Conservation (phyloP, 2,329 filamentous ascomycete species). For the Trichoderma brevicompactum region DNA sequence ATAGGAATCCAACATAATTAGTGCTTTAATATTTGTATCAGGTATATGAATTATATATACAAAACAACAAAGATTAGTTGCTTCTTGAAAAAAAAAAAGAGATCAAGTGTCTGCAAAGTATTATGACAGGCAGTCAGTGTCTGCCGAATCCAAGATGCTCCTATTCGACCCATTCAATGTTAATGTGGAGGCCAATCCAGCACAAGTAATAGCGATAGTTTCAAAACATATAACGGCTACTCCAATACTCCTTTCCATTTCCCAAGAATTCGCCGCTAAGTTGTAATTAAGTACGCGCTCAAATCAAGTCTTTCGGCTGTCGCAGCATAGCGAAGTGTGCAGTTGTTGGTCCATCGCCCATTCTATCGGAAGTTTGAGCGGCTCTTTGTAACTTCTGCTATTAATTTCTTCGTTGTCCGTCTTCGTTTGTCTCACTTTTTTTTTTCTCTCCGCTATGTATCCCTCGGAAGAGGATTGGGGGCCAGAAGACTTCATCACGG, state of each 20-base stretch:
- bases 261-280: not conserved
- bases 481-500: not conserved
- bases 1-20: no score
- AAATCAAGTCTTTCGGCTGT: no score
- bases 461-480: not conserved
- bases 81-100: not conserved
- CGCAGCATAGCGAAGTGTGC: no score
- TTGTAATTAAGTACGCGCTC: no score
- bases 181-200: not conserved
- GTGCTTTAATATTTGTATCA: not conserved
- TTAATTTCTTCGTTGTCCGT: not conserved
- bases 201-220: not conserved
- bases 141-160: not conserved
- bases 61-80: not conserved
- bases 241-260: not conserved
- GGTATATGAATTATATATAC: not conserved
- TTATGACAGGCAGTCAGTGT: not conserved
- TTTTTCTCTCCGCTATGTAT: not conserved
- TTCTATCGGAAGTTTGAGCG: no score
- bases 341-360: not conserved
- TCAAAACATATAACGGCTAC: not conserved
- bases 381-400: no score
- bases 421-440: not conserved
- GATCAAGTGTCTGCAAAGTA: not conserved
- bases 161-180: not conserved